These are phyloP conservation scores for Colletotrichum cuscutae DNA, from an alignment of 2,329 filamentous ascomycete genomes.

Conservation along the genomic window DNA sequence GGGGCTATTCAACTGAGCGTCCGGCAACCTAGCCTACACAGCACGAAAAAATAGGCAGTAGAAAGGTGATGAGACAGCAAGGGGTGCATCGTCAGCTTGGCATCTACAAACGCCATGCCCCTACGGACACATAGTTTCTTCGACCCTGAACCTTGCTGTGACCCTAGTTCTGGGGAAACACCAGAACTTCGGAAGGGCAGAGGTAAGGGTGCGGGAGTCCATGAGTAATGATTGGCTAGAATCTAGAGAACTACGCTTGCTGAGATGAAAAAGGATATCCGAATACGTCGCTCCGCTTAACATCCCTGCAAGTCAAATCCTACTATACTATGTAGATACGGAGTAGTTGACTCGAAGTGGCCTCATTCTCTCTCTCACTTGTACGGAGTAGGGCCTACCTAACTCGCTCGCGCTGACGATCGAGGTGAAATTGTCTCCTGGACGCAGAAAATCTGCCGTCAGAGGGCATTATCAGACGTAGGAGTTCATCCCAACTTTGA, in stretches of 20 bases:
- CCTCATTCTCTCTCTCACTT: neutral
- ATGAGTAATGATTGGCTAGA: neutral
- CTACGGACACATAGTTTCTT: neutral
- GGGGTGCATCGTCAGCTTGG: constrained; percentile 8
- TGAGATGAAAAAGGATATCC: neutral
- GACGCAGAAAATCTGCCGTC: neutral
- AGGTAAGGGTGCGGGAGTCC: neutral
- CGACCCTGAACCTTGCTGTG: neutral
- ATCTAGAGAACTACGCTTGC: neutral
- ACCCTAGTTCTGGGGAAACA: neutral
- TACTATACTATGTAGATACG: neutral
- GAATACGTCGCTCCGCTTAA: neutral
- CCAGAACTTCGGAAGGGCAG: neutral
- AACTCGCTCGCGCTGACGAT: neutral
- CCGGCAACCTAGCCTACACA: neutral
- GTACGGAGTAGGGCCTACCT: too few relatives aligned
- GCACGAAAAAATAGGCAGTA: neutral
- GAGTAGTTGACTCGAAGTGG: neutral
- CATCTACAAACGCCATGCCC: neutral
- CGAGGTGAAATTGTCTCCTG: neutral
- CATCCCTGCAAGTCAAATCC: neutral
- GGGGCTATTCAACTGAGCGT: constrained; percentile 1
- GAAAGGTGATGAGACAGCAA: neutral
- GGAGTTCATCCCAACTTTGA: neutral
- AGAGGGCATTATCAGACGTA: neutral